A percentile compares a stretch with the other conserved stretches of the same genome.
Conservation (phyloP, 176 grass and related monocot species). For the Musa troglodytarum region DNA sequence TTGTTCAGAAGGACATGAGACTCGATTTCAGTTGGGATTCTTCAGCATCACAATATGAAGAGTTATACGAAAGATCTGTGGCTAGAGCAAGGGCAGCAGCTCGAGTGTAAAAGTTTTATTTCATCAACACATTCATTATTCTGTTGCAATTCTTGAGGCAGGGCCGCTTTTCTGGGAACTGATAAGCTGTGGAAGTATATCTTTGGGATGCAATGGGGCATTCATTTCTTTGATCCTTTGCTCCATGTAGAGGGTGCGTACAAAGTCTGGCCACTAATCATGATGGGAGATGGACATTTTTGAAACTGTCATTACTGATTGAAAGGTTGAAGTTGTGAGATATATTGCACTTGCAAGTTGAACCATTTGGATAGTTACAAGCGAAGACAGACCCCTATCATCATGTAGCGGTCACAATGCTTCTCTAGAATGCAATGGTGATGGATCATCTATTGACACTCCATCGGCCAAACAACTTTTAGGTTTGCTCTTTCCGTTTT, state of each 20-base stretch:
- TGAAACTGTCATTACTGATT: too few relatives aligned
- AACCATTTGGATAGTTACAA: too few relatives aligned
- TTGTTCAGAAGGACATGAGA: slow-evolving; percentile 68
- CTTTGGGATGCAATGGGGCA: neutral
- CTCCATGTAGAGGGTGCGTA: neutral
- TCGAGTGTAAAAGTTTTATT: slow-evolving; percentile 10
- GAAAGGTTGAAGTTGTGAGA: too few relatives aligned
- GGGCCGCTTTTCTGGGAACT: neutral
- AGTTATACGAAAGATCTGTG: slow-evolving; percentile 59
- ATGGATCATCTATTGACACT: too few relatives aligned
- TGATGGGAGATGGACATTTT: too few relatives aligned
- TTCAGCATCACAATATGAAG: slow-evolving; percentile 67
- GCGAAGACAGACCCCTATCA: too few relatives aligned
- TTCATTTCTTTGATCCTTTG: neutral
- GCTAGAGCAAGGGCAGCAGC: slow-evolving; percentile 53
- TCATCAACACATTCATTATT: neutral
- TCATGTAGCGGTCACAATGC: too few relatives aligned
- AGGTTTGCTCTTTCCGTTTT: too few relatives aligned
- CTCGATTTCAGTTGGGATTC: slow-evolving; percentile 92
- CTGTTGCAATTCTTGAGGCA: neutral
- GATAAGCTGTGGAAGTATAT: slow-evolving; percentile 1
- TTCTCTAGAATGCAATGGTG: too few relatives aligned
- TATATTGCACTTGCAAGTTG: too few relatives aligned
- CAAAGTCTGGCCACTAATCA: too few relatives aligned
- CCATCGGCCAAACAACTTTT: too few relatives aligned